Percentiles rank a stretch among this genome's conserved stretches.
These are phyloP conservation scores for Coemansia sp. DNA, from an alignment of 192 early-diverging fungal genomes.

Conservation along the genomic window DNA sequence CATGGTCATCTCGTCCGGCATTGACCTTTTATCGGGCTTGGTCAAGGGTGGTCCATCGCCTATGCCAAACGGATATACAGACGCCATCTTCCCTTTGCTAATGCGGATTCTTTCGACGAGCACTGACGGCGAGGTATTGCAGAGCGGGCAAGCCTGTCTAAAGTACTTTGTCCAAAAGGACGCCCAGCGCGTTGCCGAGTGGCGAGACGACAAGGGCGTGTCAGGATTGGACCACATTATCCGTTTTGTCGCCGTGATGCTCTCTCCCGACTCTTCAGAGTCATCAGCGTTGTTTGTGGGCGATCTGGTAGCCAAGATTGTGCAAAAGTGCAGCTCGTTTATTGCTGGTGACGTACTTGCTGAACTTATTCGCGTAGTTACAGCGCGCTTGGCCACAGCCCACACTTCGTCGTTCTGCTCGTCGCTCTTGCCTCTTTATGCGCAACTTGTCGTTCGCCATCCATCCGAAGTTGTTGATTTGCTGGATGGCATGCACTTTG, in stretches of 20 bases:
- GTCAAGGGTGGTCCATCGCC: conserved; percentile 72
- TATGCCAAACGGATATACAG: conserved; percentile 66
- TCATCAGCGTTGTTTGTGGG: conserved; percentile 86
- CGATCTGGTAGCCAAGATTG: conserved; percentile 82
- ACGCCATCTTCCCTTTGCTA: conserved; percentile 78
- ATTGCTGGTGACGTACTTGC: conserved; percentile 55
- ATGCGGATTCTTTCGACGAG: conserved; percentile 70
- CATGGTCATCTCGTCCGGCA: conserved; percentile 50
- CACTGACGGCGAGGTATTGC: conserved; percentile 78
- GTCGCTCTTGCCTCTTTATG: conserved; percentile 84
- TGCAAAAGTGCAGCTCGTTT: conserved; percentile 65
- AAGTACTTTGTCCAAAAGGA: conserved; percentile 80
- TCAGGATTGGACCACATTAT: conserved; percentile 82
- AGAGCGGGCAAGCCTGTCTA: conserved; percentile 87
- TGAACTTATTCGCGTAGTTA: conserved; percentile 76
- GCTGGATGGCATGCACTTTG: conserved; percentile 59
- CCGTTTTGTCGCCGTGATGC: conserved; percentile 74
- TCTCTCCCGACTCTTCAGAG: conserved; percentile 75
- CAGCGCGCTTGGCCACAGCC: conserved; percentile 68
- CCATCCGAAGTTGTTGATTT: conserved; percentile 72
- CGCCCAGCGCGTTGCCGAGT: conserved; percentile 66
- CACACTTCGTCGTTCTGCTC: conserved; percentile 79
- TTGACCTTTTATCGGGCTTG: conserved; percentile 74
- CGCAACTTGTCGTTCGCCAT: conserved; percentile 75
- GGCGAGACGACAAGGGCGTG: conserved; percentile 56